Evolutionary conservation across 305 asterid species (phyloP).

Genomic region (Andrographis paniculata): DNA sequence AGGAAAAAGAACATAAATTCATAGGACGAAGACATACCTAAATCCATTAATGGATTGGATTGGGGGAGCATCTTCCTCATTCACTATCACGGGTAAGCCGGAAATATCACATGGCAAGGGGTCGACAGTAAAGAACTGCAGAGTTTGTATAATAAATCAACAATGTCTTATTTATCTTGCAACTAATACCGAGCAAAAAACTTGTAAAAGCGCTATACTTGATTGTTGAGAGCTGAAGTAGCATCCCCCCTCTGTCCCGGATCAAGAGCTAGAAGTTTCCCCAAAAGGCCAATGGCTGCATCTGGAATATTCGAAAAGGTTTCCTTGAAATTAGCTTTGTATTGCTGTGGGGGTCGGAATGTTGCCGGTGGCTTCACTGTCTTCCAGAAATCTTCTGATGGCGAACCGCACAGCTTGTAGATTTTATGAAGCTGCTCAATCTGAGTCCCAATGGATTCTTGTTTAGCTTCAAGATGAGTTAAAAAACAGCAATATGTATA

Average conservation of each 20-base stretch:
- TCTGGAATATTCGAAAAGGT: constrained; percentile 46
- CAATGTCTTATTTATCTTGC: neutral
- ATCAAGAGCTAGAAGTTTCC: constrained; percentile 52
- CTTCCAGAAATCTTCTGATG: constrained; percentile 75
- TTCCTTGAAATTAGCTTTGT: constrained; percentile 46
- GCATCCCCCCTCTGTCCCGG: constrained; percentile 54
- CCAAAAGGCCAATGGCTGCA: constrained; percentile 40
- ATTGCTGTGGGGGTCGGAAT: constrained; percentile 54
- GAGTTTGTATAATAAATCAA: neutral
- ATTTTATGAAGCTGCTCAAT: constrained; percentile 84
- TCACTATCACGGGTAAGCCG: constrained; percentile 32
- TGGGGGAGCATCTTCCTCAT: constrained; percentile 23
- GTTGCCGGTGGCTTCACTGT: constrained; percentile 68
- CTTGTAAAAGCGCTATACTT: constrained; percentile 40
- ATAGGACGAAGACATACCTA: constrained; percentile 28
- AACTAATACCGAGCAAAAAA: constrained; percentile 1
- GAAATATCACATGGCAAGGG: constrained; percentile 55
- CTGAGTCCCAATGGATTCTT: too few species aligned
- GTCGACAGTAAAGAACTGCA: constrained; percentile 48
- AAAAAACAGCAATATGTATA: too few species aligned
- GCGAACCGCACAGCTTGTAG: constrained; percentile 78
- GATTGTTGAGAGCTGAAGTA: constrained; percentile 43
- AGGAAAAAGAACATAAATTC: neutral
- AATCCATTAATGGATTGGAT: constrained; percentile 28
- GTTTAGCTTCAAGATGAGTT: too few species aligned